phyloP scores from a whole-genome alignment of 441 rosid genomes.

The Melianthus villosus region DNA sequence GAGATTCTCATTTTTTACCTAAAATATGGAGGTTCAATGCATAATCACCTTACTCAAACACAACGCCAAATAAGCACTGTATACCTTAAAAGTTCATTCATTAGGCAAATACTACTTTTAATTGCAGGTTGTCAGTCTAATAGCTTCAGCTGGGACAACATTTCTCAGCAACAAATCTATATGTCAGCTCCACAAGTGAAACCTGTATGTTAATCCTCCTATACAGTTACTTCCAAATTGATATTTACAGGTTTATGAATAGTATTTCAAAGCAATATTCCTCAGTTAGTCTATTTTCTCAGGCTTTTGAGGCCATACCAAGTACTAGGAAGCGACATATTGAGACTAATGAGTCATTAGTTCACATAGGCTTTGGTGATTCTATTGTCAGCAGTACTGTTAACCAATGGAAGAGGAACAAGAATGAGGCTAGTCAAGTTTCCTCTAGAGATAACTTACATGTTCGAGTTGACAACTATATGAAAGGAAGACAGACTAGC shows the following conservation, averaged over 20 bases:
- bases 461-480: no score
- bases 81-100: no score
- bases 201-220: conserved; percentile 6
- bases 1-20: no score
- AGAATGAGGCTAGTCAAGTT: conserved; percentile 16
- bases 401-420: conserved; percentile 17
- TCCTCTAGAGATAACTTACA: no score
- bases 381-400: neutral
- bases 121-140: conserved; percentile 17
- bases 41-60: no score
- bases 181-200: conserved; percentile 10
- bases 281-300: no score
- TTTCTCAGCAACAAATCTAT: conserved; percentile 4
- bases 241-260: neutral
- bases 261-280: neutral
- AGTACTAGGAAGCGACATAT: conserved; percentile 12
- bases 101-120: no score
- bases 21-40: no score
- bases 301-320: conserved; percentile 9
- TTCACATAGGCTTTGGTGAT: neutral
- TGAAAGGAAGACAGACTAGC: conserved; percentile 7
- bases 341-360: conserved; percentile 3
- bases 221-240: neutral
- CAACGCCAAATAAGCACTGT: no score
- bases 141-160: conserved; percentile 10